Conservation (phyloP, 805 yeast genomes). For the Cyberlindnera mississippiensis region DNA sequence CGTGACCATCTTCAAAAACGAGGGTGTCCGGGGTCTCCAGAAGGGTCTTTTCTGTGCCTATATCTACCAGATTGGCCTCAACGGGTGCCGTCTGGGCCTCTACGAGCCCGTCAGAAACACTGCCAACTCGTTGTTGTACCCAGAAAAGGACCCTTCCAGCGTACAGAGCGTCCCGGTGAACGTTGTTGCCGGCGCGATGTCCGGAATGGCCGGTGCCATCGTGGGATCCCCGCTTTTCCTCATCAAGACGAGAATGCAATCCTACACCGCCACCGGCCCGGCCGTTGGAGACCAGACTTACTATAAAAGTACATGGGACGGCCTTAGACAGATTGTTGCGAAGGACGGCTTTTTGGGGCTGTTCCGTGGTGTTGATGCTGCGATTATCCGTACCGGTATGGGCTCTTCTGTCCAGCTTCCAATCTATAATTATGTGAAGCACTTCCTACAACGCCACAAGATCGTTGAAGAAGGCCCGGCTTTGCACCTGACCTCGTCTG, state of each 20-base stretch:
- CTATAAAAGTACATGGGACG: conserved; percentile 67
- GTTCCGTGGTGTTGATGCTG: conserved; percentile 92
- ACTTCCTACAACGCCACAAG: conserved; percentile 49
- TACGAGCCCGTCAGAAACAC: conserved; percentile 80
- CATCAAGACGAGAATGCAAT: conserved; percentile 95
- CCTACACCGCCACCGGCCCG: conserved; percentile 59
- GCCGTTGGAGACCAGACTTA: conserved; percentile 91
- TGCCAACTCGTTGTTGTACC: conserved; percentile 52
- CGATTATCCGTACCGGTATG: conserved; percentile 88
- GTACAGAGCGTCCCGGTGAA: conserved; percentile 56
- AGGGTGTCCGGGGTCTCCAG: conserved; percentile 85
- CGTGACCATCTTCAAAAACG: conserved; percentile 63
- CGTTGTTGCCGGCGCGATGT: conserved; percentile 71
- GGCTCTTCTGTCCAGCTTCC: conserved; percentile 97
- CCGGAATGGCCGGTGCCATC: conserved; percentile 88
- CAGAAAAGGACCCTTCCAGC: conserved; percentile 44
- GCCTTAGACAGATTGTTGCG: conserved; percentile 55
- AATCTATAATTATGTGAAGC: conserved; percentile 75
- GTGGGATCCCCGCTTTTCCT: conserved; percentile 89
- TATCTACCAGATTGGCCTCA: conserved; percentile 82
- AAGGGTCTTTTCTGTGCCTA: conserved; percentile 89
- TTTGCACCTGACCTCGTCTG: conserved; percentile 68
- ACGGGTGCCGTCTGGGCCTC: conserved; percentile 91
- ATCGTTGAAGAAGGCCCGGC: conserved; percentile 59
- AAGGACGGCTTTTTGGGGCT: conserved; percentile 75